These are phyloP conservation scores for Starmerella floricola DNA, from an alignment of 805 yeast species.

Conservation along the genomic window DNA sequence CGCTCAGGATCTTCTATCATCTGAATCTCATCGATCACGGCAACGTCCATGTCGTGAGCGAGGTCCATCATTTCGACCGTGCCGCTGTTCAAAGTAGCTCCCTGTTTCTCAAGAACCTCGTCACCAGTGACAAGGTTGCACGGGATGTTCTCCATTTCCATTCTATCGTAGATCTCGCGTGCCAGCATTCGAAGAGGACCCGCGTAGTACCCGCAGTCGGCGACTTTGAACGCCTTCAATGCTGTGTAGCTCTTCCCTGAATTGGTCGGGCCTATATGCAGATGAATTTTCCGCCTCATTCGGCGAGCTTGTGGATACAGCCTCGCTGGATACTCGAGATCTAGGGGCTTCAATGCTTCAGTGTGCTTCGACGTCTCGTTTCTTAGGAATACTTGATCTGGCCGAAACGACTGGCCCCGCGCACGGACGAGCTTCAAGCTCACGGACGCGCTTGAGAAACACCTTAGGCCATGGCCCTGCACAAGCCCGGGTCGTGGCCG, in stretches of 20 bases:
- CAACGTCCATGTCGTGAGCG: conserved; percentile 59
- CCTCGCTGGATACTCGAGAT: conserved; percentile 49
- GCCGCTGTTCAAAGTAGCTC: conserved; percentile 70
- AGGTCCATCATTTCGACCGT: conserved; percentile 90
- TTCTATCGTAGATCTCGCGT: conserved; percentile 77
- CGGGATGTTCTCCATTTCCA: conserved; percentile 48
- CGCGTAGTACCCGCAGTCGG: conserved; percentile 76
- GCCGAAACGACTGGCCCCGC: too few relatives aligned
- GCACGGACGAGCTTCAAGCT: too few relatives aligned
- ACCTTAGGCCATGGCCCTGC: too few relatives aligned
- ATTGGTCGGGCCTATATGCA: conserved; percentile 97
- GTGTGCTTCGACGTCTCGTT: not conserved
- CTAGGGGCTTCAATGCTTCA: conserved; percentile 35
- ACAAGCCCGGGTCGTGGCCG: too few relatives aligned
- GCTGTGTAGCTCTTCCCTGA: conserved; percentile 90
- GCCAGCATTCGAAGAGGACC: conserved; percentile 89
- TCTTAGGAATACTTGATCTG: too few relatives aligned
- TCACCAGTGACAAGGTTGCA: conserved; percentile 95
- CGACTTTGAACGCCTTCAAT: conserved; percentile 48
- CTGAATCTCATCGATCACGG: conserved; percentile 91
- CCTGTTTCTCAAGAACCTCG: conserved; percentile 63
- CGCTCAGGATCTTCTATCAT: conserved; percentile 72
- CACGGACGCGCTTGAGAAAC: too few relatives aligned
- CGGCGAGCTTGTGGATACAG: conserved; percentile 83
- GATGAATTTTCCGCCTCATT: conserved; percentile 61